phyloP scores from a whole-genome alignment of 345 rosid species.

The rapeseed (Brassica napus) region DNA sequence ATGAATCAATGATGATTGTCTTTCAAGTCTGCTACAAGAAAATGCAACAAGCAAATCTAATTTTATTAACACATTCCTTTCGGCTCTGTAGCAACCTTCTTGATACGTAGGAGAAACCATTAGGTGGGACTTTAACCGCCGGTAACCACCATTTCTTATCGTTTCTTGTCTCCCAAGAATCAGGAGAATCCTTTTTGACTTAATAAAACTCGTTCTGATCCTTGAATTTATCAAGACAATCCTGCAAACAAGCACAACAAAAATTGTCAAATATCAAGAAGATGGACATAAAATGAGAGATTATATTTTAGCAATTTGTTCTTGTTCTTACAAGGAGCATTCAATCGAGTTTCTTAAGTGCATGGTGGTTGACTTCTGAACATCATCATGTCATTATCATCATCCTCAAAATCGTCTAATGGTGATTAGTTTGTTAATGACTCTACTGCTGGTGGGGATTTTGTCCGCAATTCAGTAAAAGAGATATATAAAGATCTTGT shows the following conservation, averaged over 20 bases:
- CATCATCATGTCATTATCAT: too few relatives aligned
- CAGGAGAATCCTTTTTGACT: neutral
- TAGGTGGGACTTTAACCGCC: neutral
- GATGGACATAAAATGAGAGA: neutral
- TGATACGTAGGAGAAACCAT: neutral
- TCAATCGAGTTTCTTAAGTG: too few relatives aligned
- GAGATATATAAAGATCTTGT: neutral
- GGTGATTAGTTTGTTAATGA: neutral
- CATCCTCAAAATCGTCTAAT: neutral
- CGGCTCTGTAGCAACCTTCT: neutral
- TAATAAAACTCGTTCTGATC: neutral
- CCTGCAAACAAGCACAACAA: neutral
- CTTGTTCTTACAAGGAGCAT: neutral
- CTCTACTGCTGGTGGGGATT: neutral
- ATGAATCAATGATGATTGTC: neutral
- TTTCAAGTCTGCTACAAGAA: neutral
- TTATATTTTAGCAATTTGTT: neutral
- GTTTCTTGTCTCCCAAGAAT: neutral
- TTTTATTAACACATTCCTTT: neutral
- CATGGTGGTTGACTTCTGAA: too few relatives aligned
- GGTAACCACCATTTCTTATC: neutral
- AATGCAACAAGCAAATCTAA: neutral
- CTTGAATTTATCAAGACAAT: neutral
- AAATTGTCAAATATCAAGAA: neutral
- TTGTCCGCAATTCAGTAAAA: neutral